Conservation (phyloP, 2,329 filamentous ascomycete species). For the Fusarium fracticaudum region DNA sequence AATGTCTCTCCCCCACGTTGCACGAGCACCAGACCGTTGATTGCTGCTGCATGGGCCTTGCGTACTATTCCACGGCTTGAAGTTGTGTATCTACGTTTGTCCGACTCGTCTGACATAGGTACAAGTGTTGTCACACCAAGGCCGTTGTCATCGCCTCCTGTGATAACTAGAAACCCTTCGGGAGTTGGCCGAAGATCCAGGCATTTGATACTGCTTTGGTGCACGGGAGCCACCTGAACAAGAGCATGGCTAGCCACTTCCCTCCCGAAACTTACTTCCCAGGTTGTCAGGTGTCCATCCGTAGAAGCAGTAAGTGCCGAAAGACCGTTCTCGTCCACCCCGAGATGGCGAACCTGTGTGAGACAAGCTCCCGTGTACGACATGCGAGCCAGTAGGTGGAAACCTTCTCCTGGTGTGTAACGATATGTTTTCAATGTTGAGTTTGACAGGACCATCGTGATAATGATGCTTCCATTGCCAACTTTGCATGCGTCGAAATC, state of each 20-base stretch:
- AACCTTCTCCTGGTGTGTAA: conserved; percentile 56
- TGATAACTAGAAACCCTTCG: conserved; percentile 64
- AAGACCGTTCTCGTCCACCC: conserved; percentile 39
- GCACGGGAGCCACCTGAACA: conserved; percentile 60
- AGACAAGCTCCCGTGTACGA: conserved; percentile 79
- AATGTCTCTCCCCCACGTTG: conserved; percentile 28
- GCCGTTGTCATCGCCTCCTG: conserved; percentile 90
- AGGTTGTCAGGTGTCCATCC: conserved; percentile 73
- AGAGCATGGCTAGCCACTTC: conserved; percentile 39
- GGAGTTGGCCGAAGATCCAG: conserved; percentile 56
- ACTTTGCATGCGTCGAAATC: conserved; percentile 71
- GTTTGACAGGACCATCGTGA: conserved; percentile 85
- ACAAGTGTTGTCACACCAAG: conserved; percentile 64
- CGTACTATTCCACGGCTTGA: conserved; percentile 42
- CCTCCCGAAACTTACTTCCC: conserved; percentile 37
- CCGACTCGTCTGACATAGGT: conserved; percentile 22
- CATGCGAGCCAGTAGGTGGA: conserved; percentile 62
- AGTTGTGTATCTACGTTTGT: conserved; percentile 36
- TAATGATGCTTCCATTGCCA: conserved; percentile 55
- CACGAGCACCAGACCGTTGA: conserved; percentile 66
- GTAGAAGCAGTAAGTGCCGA: conserved; percentile 77
- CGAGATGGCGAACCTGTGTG: conserved; percentile 68
- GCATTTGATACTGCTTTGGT: conserved; percentile 84
- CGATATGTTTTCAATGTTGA: conserved; percentile 74
- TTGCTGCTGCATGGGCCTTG: conserved; percentile 75